These are phyloP conservation scores for Xylaria castorea DNA, from an alignment of 495 filamentous ascomycete species.

Conservation along the genomic window DNA sequence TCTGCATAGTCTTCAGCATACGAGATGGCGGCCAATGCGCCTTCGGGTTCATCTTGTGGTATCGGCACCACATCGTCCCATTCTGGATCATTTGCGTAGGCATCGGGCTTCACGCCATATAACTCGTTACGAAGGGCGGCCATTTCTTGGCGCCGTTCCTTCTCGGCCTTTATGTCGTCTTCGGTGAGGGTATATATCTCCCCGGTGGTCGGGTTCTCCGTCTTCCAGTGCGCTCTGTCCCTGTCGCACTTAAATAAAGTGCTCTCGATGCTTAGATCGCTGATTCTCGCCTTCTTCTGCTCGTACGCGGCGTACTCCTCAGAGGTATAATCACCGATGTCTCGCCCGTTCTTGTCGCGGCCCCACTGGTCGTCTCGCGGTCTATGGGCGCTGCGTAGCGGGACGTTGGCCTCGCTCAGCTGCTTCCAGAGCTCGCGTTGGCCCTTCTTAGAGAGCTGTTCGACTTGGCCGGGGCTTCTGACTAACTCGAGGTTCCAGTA, in stretches of 20 bases:
- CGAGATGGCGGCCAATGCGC: constrained; percentile 84
- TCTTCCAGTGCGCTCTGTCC: constrained; percentile 32
- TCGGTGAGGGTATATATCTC: constrained; percentile 42
- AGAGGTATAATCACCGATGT: constrained; percentile 47
- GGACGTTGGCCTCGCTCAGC: constrained; percentile 53
- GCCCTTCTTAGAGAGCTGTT: constrained; percentile 47
- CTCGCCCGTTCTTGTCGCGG: constrained; percentile 48
- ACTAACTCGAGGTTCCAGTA: constrained; percentile 44
- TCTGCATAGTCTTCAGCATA: constrained; percentile 88
- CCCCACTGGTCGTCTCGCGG: constrained; percentile 47
- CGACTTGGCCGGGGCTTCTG: constrained; percentile 37
- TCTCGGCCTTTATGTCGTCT: constrained; percentile 54
- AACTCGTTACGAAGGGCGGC: constrained; percentile 47
- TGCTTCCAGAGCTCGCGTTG: constrained; percentile 58
- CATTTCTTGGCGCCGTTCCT: constrained; percentile 51
- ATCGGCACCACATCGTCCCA: constrained; percentile 89
- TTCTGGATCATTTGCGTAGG: constrained; percentile 71
- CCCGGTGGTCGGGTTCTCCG: constrained; percentile 25
- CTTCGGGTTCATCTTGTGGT: constrained; percentile 78
- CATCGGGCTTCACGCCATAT: constrained; percentile 50
- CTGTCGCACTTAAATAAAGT: constrained; percentile 39
- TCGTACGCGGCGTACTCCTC: constrained; percentile 46
- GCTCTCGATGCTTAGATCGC: constrained; percentile 39
- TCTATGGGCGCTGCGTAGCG: constrained; percentile 42
- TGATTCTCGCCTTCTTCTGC: constrained; percentile 39